phyloP scores from a whole-genome alignment of 345 rosid genomes.

The Conringia planisiliqua region DNA sequence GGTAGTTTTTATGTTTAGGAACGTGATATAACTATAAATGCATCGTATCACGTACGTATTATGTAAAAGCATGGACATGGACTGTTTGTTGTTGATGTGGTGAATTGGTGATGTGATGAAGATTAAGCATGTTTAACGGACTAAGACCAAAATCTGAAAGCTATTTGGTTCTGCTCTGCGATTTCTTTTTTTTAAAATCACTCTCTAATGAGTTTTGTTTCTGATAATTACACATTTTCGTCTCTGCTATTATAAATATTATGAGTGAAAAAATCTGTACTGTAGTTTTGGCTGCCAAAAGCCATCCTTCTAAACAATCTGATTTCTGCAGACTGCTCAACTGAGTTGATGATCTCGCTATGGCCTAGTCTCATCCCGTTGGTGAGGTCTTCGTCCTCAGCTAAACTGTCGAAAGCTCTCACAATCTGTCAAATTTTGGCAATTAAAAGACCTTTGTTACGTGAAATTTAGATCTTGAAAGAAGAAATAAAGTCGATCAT shows the following conservation, averaged over 20 bases:
- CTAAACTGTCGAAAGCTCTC: conserved; percentile 73
- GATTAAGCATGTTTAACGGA: no score
- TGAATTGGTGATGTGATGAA: no score
- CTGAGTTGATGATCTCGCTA: conserved; percentile 71
- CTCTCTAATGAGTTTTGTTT: conserved; percentile 12
- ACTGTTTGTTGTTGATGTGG: no score
- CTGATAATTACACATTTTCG: conserved; percentile 34
- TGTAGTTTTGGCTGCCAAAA: conserved; percentile 75
- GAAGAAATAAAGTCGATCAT: not conserved
- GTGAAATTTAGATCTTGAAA: not conserved
- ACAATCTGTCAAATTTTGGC: conserved; percentile 50
- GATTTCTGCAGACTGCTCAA: conserved; percentile 77
- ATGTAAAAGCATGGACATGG: no score
- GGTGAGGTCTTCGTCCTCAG: conserved; percentile 55
- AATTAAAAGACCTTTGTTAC: not conserved
- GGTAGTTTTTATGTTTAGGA: no score
- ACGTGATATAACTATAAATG: no score
- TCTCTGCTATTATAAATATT: conserved; percentile 34
- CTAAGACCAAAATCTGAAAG: no score
- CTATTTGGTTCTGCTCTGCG: not conserved
- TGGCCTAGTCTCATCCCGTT: conserved; percentile 94
- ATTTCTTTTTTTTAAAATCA: conserved; percentile 14
- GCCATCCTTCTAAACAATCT: conserved; percentile 90
- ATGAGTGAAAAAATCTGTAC: conserved; percentile 62
- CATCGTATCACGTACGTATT: no score